phyloP scores from a whole-genome alignment of 306 rosid species.

The Boehmeria nivea region DNA sequence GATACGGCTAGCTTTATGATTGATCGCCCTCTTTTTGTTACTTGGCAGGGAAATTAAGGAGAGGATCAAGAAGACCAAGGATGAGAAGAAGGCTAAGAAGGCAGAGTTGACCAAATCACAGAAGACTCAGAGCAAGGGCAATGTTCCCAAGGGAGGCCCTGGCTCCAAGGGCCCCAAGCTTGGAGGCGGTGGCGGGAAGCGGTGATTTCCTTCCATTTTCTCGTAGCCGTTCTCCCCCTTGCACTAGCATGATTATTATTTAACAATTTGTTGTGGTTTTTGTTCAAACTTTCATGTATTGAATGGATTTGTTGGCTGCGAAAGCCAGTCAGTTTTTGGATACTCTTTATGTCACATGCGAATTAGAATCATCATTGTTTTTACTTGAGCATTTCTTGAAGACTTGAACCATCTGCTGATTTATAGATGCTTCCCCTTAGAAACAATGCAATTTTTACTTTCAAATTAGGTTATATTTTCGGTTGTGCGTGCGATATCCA shows the following conservation, averaged over 20 bases:
- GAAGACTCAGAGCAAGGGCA: constrained; percentile 31
- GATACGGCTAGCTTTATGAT: background rate
- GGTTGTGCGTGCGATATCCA: no score
- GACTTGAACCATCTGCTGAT: no score
- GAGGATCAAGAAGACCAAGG: constrained; percentile 48
- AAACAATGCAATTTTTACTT: no score
- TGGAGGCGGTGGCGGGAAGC: constrained; percentile 53
- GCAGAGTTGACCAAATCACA: constrained; percentile 36
- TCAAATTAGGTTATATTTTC: background rate
- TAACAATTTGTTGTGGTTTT: background rate
- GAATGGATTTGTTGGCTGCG: constrained; percentile 14
- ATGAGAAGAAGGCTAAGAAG: constrained; percentile 48
- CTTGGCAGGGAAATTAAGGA: constrained; percentile 39
- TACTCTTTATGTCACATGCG: background rate
- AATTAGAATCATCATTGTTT: constrained; percentile 3
- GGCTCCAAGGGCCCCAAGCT: constrained; percentile 44
- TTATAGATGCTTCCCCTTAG: no score
- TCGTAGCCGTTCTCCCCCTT: background rate
- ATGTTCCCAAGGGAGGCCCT: constrained; percentile 31
- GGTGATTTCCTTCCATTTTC: constrained; percentile 19
- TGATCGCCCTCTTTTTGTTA: background rate
- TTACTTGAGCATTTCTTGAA: no score
- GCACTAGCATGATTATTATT: background rate
- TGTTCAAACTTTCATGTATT: constrained; percentile 2
- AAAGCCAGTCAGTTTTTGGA: constrained; percentile 11